Evolutionary conservation across 208 protist genomes (phyloP).

Genomic region (Acanthamoeba sp.): DNA sequence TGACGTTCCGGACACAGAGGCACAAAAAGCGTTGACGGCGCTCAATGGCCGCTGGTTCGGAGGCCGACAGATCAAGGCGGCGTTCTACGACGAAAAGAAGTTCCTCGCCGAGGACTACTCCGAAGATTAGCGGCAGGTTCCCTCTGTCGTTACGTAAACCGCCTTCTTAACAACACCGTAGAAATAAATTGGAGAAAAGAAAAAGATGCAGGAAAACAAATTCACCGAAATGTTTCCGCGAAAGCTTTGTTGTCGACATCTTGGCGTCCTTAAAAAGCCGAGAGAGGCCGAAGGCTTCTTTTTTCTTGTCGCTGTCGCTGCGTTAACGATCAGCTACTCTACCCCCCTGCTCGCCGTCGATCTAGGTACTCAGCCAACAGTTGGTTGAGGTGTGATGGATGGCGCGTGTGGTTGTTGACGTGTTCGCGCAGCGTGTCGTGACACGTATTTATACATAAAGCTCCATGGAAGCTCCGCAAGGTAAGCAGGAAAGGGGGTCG

Average conservation of each 20-base stretch:
- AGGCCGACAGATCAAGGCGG: constrained; percentile 41
- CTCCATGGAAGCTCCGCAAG: no score
- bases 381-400: no score
- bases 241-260: background rate
- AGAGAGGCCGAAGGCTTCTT: background rate
- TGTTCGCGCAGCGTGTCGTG: no score
- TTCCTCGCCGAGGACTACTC: constrained; percentile 72
- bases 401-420: no score
- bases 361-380: no score
- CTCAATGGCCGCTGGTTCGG: constrained; percentile 66
- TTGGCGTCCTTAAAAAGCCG: background rate
- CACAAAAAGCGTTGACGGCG: background rate
- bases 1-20: background rate
- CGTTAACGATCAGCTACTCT: no score
- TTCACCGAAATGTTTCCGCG: background rate
- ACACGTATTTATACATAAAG: no score
- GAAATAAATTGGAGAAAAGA: background rate
- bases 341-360: no score
- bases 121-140: background rate
- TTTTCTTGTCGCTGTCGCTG: background rate
- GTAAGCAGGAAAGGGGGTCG: background rate
- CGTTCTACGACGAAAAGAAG: constrained; percentile 60
- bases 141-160: background rate
- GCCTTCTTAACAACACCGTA: no score
- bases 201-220: background rate